Evolutionary conservation across 2,329 filamentous ascomycete species (phyloP).

Genomic region (Xylariaceae sp.): DNA sequence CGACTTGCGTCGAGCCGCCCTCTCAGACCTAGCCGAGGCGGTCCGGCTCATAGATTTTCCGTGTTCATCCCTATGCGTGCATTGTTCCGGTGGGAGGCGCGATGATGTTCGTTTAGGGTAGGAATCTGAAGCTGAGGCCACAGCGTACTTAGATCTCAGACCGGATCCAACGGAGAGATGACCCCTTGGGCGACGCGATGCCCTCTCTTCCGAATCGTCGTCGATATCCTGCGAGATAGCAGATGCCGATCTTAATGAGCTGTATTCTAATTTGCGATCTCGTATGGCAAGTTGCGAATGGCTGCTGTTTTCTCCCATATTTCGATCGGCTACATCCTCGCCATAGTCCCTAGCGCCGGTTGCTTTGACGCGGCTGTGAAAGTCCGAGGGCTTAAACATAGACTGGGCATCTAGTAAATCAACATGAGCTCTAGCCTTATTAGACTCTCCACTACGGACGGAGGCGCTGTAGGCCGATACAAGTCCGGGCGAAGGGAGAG

Average conservation of each 20-base stretch:
- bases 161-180: conserved; percentile 23
- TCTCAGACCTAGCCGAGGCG: conserved; percentile 13
- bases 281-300: conserved; percentile 19
- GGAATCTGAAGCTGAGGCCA: conserved; percentile 5
- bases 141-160: conserved; percentile 18
- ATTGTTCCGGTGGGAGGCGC: conserved; percentile 6
- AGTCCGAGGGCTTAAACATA: conserved; percentile 45
- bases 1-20: conserved; percentile 23
- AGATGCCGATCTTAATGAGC: conserved; percentile 2
- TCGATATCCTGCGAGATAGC: conserved; percentile 6
- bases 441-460: conserved; percentile 28
- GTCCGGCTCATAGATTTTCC: conserved; percentile 5
- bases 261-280: too few species aligned
- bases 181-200: conserved; percentile 16
- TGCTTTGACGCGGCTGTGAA: conserved; percentile 46
- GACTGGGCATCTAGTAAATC: conserved; percentile 58
- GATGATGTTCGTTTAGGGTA: conserved; percentile 20
- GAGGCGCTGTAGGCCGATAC: conserved; percentile 31
- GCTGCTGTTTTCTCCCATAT: conserved; percentile 40
- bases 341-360: conserved; percentile 52
- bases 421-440: conserved; percentile 35
- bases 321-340: conserved; percentile 64
- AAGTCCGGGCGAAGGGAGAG: conserved; percentile 20
- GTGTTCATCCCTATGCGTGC: conserved; percentile 2
- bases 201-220: conserved; percentile 14